Percentiles rank a stretch among this genome's conserved stretches.
Conservation (phyloP, 1,284 basidiomycete genomes). For the Leccinum subfulvum region DNA sequence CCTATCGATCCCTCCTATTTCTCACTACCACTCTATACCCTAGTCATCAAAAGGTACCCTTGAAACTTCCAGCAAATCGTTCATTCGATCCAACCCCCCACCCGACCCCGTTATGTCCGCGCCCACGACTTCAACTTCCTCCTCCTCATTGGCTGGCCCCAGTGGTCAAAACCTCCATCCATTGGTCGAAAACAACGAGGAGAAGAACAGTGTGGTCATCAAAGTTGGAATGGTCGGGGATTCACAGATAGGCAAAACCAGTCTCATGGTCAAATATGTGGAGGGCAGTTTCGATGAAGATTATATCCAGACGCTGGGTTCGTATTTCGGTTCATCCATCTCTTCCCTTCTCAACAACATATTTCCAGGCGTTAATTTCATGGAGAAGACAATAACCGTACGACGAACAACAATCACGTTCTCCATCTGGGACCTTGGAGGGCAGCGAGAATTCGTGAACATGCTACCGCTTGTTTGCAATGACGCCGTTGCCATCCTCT, state of each 20-base stretch:
- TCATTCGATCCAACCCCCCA: constrained; percentile 14
- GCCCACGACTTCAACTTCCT: constrained; percentile 44
- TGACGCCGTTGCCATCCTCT: constrained; percentile 96
- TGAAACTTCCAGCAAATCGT: constrained; percentile 25
- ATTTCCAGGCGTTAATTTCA: constrained; percentile 88
- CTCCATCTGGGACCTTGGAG: constrained; percentile 98
- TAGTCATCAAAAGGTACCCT: constrained; percentile 17
- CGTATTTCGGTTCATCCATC: constrained; percentile 25
- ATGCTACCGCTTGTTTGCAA: constrained; percentile 98
- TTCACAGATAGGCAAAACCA: constrained; percentile 98
- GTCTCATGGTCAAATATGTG: constrained; percentile 97
- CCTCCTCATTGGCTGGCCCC: constrained; percentile 47
- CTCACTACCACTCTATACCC: constrained; percentile 32
- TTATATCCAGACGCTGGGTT: constrained; percentile 97
- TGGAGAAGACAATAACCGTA: constrained; percentile 98
- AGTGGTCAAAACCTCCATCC: constrained; percentile 51
- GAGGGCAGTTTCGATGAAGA: constrained; percentile 98
- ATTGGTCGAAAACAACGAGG: constrained; percentile 62
- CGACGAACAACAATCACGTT: constrained; percentile 98
- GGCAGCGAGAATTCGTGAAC: constrained; percentile 97
- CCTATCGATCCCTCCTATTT: constrained; percentile 25
- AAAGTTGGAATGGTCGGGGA: constrained; percentile 99
- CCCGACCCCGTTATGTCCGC: constrained; percentile 41
- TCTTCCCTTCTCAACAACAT: constrained; percentile 14
- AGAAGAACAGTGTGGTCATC: constrained; percentile 90